Conservation (phyloP, 2,329 filamentous ascomycete species). For the Massarina eburnea region DNA sequence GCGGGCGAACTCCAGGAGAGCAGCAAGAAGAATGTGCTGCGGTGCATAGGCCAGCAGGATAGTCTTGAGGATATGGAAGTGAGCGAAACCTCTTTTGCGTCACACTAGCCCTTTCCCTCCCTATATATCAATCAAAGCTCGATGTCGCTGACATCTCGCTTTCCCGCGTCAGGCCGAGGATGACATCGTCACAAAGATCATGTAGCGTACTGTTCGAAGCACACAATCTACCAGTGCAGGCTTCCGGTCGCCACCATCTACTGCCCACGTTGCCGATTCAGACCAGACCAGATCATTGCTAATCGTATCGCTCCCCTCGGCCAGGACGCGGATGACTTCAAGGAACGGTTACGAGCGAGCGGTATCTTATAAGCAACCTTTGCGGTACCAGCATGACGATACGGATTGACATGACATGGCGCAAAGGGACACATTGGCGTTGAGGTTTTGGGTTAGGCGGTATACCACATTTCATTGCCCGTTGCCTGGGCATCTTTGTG, state of each 20-base stretch:
- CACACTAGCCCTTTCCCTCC: constrained; percentile 7
- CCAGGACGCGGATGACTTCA: constrained; percentile 37
- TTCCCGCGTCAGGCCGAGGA: constrained; percentile 76
- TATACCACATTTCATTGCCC: constrained; percentile 26
- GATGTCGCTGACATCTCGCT: constrained; percentile 45
- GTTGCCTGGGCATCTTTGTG: constrained; percentile 15
- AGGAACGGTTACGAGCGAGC: constrained; percentile 30
- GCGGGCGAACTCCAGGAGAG: constrained; percentile 98
- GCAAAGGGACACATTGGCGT: constrained; percentile 16
- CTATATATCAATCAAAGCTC: constrained; percentile 25
- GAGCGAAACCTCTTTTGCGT: constrained; percentile 48
- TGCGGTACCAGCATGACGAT: not conserved
- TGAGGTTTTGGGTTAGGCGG: constrained; percentile 19
- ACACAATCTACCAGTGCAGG: constrained; percentile 9
- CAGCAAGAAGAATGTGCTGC: constrained; percentile 97
- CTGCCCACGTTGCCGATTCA: constrained; percentile 13
- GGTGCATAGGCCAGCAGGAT: constrained; percentile 96
- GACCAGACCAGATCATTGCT: constrained; percentile 29
- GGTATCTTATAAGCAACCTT: constrained; percentile 29
- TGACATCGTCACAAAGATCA: constrained; percentile 82
- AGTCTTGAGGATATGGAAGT: constrained; percentile 99
- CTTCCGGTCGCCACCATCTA: constrained; percentile 14
- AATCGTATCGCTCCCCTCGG: constrained; percentile 22
- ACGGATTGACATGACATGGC: constrained; percentile 19
- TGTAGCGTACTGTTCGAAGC: constrained; percentile 52